A percentile compares a stretch with the other conserved stretches of the same genome.
phyloP scores from a whole-genome alignment of 352 stramenopile species.

The Phytophthora constricta region DNA sequence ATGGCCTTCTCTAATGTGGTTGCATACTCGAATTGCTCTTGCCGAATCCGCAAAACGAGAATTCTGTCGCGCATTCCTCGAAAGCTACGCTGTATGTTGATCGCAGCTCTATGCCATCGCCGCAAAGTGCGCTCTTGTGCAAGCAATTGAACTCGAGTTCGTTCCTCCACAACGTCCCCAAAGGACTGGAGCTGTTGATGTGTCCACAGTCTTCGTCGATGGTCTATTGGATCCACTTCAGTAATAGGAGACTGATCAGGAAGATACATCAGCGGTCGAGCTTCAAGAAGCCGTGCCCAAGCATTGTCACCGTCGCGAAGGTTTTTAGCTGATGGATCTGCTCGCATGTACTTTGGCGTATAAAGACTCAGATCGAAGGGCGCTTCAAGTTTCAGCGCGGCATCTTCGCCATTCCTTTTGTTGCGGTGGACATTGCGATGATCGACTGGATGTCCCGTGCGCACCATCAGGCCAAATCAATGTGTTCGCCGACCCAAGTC shows the following conservation, averaged over 20 bases:
- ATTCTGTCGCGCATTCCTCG: constrained; percentile 47
- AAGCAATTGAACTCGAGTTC: constrained; percentile 39
- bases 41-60: constrained; percentile 37
- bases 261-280: constrained; percentile 54
- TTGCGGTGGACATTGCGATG: neutral
- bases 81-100: constrained; percentile 42
- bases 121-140: constrained; percentile 45
- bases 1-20: constrained; percentile 29
- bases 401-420: neutral
- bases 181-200: constrained; percentile 51
- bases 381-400: constrained; percentile 1
- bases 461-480: neutral
- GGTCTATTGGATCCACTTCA: constrained; percentile 49
- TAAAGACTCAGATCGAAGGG: constrained; percentile 53
- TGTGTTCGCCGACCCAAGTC: neutral
- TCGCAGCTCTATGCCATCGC: constrained; percentile 51
- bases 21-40: constrained; percentile 35
- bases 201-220: constrained; percentile 53
- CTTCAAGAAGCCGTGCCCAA: constrained; percentile 46
- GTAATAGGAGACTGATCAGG: constrained; percentile 43
- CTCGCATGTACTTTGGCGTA: constrained; percentile 44
- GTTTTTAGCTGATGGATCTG: constrained; percentile 6
- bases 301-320: constrained; percentile 26
- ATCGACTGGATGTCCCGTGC: neutral
- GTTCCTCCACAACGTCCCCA: constrained; percentile 41